Evolutionary conservation across 179 eudicot species (phyloP).

Genomic region (Amaranthus tricolor): DNA sequence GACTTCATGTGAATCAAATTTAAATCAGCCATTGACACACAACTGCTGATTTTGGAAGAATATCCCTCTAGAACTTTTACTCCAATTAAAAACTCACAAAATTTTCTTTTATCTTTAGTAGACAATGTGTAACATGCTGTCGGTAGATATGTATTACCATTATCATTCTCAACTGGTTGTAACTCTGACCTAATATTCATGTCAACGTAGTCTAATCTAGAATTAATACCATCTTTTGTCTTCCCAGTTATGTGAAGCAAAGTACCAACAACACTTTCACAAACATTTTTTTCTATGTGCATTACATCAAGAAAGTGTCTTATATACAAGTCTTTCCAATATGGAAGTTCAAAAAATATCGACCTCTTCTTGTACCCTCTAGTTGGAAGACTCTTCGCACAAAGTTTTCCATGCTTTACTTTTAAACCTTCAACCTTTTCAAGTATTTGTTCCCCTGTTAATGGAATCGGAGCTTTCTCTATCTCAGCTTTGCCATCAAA

Average conservation of each 20-base stretch:
- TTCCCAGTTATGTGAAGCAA: constrained; percentile 1
- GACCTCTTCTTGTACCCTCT: constrained; percentile 12
- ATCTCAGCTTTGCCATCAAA: background rate
- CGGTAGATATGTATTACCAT: background rate
- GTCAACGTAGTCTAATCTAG: background rate
- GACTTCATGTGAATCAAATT: constrained; percentile 14
- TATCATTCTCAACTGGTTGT: background rate
- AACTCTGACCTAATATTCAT: constrained; percentile 2
- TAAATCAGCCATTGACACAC: background rate
- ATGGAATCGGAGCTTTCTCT: background rate
- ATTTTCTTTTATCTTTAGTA: background rate
- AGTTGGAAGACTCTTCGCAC: background rate
- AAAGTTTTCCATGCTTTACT: background rate
- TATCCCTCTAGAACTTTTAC: constrained; percentile 11
- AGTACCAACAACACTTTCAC: constrained; percentile 12
- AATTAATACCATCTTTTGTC: constrained; percentile 16
- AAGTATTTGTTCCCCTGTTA: background rate
- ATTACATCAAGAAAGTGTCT: constrained; percentile 11
- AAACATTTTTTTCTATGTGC: constrained; percentile 12
- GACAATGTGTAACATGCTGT: background rate
- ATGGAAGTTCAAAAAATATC: background rate
- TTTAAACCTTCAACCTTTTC: background rate
- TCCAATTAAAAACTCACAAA: background rate
- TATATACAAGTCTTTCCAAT: constrained; percentile 4
- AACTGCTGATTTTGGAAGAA: constrained; percentile 8